Base-by-base conservation (phyloP, 2,329 filamentous ascomycete species). In the Xylaria sp. region DNA sequence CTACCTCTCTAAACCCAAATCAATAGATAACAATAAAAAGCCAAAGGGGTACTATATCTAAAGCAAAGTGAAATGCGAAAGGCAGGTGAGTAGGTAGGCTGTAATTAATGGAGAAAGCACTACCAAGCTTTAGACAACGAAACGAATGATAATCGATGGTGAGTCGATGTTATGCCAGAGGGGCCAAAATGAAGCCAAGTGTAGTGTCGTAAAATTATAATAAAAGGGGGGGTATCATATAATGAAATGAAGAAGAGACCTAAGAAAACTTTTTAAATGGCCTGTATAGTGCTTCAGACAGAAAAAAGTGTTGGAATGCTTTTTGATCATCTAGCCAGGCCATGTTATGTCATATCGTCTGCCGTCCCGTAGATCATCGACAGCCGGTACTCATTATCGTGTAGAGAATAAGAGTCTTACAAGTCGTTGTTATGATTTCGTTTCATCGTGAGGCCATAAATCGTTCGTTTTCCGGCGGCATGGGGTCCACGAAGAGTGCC, bases 181-280 rank as follows among this genome's bases (percentile, higher is more conserved):
- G 41, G 55, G 58, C 33, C 33, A 41, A 60, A 67, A 46, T 58
- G 59, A 66, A 55, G 54, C 59, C 25, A 67, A 55, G 59, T 67
- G 58, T 20, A 49, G 65, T 59, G 55, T n/a, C 25, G 48, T 28
- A 18, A 7, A 55, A 25, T 23, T 28, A 28, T n/a, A 28, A 69
- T 72, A 70, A 73, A 73, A 66, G 66, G 72, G 64, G 59, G 74
- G 74, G 74, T 76, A 75, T 77, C 75, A 75, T 68, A 55, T 48
- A 43, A 62, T 57, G 49, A 63, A 62, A 70, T 73, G 68, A 72
- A 71, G 70, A 68, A 65, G 71, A 69, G 70, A 68, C 69, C 67
- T 61, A 59, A 65, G 59, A 64, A 67, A 66, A 52, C 54, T 49
- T 54, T 46, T 36, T 28, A 28, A 51, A 36, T 33, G 62, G 64